Conservation (phyloP, 129 eudicot species). For the Lactuca saligna region DNA sequence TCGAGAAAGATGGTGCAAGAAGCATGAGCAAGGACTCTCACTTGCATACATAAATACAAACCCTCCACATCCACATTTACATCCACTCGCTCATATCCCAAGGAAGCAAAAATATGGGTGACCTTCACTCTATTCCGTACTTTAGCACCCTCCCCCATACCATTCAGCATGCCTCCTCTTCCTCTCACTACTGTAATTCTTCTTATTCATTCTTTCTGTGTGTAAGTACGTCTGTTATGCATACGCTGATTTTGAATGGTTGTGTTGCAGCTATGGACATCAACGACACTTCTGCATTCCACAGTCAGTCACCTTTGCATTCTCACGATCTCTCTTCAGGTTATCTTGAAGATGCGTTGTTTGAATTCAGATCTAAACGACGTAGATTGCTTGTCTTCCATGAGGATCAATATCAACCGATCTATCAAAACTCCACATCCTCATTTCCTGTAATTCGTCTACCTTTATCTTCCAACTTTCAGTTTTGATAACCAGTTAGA, state of each 20-base stretch:
- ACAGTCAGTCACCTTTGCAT: neutral
- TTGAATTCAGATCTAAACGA: slow-evolving; percentile 15
- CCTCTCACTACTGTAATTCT: neutral
- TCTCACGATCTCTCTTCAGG: slow-evolving; percentile 11
- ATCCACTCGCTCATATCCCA: neutral
- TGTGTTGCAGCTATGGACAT: slow-evolving; percentile 21
- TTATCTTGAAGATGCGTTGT: slow-evolving; percentile 19
- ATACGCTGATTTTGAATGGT: slow-evolving; percentile 1
- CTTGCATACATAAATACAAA: neutral
- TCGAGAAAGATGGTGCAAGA: neutral
- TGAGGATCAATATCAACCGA: slow-evolving; percentile 4
- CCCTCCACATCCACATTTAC: neutral
- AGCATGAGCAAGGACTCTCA: neutral
- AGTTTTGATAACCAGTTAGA: neutral
- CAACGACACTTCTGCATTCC: neutral
- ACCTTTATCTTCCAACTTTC: neutral
- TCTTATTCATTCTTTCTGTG: neutral
- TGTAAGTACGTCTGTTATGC: neutral
- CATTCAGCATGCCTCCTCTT: neutral
- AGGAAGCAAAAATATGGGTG: neutral
- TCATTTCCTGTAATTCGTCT: neutral
- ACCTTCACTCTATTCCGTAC: neutral
- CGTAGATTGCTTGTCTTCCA: slow-evolving; percentile 8
- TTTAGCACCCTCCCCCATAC: neutral
- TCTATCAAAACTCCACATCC: neutral